Evolutionary conservation across 75 land plant genomes (phyloP), one percentile per base, ranked within the genome.

Genomic region (Selaginella moellendorffii): DNA sequence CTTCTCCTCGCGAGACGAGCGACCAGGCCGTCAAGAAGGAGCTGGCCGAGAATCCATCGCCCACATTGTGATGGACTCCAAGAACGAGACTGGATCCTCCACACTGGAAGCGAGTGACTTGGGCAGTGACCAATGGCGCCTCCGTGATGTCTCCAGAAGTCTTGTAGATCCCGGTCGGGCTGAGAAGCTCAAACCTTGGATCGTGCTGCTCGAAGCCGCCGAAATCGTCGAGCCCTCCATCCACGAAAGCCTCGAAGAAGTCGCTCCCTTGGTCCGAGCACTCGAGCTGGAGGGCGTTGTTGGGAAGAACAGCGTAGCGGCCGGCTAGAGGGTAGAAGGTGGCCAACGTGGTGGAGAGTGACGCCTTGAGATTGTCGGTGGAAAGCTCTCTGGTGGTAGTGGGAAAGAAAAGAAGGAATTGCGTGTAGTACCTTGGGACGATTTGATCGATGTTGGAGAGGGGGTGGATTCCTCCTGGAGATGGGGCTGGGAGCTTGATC

Each of bases 221-320:
- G 68, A 69, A 66, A 23, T 69, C 71, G 23, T 28, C 69, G 69
- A 69, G 66, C 67, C 52, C 25, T 23, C 30, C 19, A 69, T 64
- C 69, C 8, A 66, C 69, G 21, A 24, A 20, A 12, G 69, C 71
- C 12, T 69, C 71, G 9, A 30, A 14, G 29, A 64, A 69, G 1
- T 63, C 12, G 36, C 36, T 69, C 36, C 71, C 71, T 21, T 24
- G 31, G 24, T 24, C 69, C 18, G 63, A 65, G 69, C 71, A 69
- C 0, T 31, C 23, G 21, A 69, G 24, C 22, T 65, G 69, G 29
- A 21, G 56, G 46, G 10, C 46, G 10, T 36, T 36, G 46, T 36
- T 36, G 5, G 46, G 46, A 5, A 36, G 46, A 5, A 5, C 46
- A 5, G 10, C 10, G 14, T 36, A 36, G 5, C 46, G 5, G 46